phyloP scores from a whole-genome alignment of 2,329 filamentous ascomycete genomes.

The Colletotrichum lindemuthianum region DNA sequence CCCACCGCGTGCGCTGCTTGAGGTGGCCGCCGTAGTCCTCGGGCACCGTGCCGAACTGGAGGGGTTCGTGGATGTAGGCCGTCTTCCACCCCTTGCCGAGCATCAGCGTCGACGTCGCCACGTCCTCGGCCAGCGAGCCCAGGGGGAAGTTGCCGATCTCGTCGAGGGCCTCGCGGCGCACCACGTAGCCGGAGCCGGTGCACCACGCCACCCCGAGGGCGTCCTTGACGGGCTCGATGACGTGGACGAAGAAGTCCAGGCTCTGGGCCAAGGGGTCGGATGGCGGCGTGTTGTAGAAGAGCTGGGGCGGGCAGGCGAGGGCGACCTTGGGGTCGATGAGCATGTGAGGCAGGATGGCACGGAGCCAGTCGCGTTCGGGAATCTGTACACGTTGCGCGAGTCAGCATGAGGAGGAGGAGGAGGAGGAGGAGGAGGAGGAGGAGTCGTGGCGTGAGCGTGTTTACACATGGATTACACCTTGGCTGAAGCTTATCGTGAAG shows the following conservation, averaged over 20 bases:
- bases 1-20: constrained; percentile 67
- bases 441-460: neutral
- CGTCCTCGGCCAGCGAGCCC: constrained; percentile 69
- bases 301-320: constrained; percentile 68
- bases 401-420: neutral
- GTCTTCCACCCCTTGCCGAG: constrained; percentile 71
- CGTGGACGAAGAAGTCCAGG: constrained; percentile 67
- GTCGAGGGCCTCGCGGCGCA: constrained; percentile 67
- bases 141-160: constrained; percentile 71
- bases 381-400: constrained; percentile 51
- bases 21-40: constrained; percentile 65
- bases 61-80: constrained; percentile 66
- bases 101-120: constrained; percentile 67
- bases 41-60: constrained; percentile 69
- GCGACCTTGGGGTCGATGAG: constrained; percentile 66
- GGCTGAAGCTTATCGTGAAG: too few relatives aligned
- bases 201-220: constrained; percentile 68
- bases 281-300: constrained; percentile 70
- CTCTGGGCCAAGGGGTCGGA: constrained; percentile 68
- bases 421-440: neutral
- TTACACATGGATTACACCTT: too few relatives aligned
- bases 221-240: constrained; percentile 61
- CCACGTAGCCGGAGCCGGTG: constrained; percentile 71
- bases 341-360: constrained; percentile 67
- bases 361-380: constrained; percentile 68